Conservation (phyloP, 108 stramenopile species). For the Epithemia pelagica region DNA sequence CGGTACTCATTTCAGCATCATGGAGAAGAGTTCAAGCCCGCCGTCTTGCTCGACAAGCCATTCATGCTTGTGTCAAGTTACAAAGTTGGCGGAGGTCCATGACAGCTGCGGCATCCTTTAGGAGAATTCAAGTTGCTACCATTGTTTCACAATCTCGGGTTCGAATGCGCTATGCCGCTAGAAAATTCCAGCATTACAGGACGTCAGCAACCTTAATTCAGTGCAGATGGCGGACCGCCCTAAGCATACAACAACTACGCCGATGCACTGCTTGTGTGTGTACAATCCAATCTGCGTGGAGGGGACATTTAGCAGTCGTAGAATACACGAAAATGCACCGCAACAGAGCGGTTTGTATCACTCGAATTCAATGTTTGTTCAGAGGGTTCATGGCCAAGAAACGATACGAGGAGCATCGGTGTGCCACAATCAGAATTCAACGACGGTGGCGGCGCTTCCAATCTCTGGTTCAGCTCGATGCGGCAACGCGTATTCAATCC, state of each 20-base stretch:
- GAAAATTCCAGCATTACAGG: too few relatives aligned
- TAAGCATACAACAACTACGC: neutral
- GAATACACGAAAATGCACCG: neutral
- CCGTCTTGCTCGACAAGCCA: too few relatives aligned
- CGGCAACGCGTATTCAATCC: neutral
- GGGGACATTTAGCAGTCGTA: neutral
- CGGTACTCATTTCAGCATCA: too few relatives aligned
- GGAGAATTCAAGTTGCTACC: neutral
- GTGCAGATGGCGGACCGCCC: too few relatives aligned
- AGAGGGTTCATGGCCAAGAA: neutral
- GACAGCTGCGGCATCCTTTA: neutral
- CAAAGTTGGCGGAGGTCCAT: too few relatives aligned
- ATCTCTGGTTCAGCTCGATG: neutral
- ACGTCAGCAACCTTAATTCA: too few relatives aligned
- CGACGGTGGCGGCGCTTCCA: neutral
- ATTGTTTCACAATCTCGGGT: neutral
- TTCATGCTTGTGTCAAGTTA: too few relatives aligned
- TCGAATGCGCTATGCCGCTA: too few relatives aligned
- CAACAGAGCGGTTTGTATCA: neutral
- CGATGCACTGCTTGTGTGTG: neutral
- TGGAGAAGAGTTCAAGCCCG: too few relatives aligned
- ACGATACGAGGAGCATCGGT: neutral
- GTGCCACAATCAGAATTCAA: neutral
- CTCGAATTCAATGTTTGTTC: too few relatives aligned
- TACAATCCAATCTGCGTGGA: neutral